A percentile compares a stretch with the other conserved stretches of the same genome.
Evolutionary conservation across 345 rosid species (phyloP).

Genomic region (Acer negundo): DNA sequence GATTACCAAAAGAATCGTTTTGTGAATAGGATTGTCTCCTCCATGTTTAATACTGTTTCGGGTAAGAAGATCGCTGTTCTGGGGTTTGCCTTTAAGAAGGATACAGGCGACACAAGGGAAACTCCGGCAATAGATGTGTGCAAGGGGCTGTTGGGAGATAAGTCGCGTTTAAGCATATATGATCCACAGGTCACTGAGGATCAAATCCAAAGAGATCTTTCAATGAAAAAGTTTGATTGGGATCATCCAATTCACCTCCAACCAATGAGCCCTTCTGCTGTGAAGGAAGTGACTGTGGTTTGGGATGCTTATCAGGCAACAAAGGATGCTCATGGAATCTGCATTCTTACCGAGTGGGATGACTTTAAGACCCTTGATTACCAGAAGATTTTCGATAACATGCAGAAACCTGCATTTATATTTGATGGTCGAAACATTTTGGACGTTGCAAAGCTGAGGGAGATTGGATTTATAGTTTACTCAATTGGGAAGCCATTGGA

Average conservation of each 20-base stretch:
- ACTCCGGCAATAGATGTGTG: slow-evolving; percentile 83
- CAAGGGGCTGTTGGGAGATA: slow-evolving; percentile 75
- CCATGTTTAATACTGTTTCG: slow-evolving; percentile 81
- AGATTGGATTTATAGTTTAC: slow-evolving; percentile 80
- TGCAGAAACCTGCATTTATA: slow-evolving; percentile 83
- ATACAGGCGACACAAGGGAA: slow-evolving; percentile 84
- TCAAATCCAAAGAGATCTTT: slow-evolving; percentile 68
- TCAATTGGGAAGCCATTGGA: slow-evolving; percentile 43
- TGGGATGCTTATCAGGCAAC: slow-evolving; percentile 77
- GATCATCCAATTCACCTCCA: slow-evolving; percentile 84
- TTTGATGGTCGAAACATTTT: slow-evolving; percentile 76
- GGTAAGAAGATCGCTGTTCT: slow-evolving; percentile 73
- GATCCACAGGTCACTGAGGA: slow-evolving; percentile 80
- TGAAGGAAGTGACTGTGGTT: slow-evolving; percentile 60
- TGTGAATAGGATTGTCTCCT: slow-evolving; percentile 70
- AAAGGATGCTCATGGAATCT: slow-evolving; percentile 70
- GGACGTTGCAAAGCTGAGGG: slow-evolving; percentile 53
- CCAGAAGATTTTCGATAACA: slow-evolving; percentile 61
- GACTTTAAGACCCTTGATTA: slow-evolving; percentile 77
- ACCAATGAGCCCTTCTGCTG: slow-evolving; percentile 55
- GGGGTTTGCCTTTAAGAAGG: slow-evolving; percentile 93
- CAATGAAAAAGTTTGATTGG: slow-evolving; percentile 78
- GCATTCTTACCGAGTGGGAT: slow-evolving; percentile 87
- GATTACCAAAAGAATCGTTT: slow-evolving; percentile 78
- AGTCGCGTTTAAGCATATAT: slow-evolving; percentile 67